These are phyloP conservation scores for Imleria badia DNA, from an alignment of 768 basidiomycete species.

Conservation along the genomic window DNA sequence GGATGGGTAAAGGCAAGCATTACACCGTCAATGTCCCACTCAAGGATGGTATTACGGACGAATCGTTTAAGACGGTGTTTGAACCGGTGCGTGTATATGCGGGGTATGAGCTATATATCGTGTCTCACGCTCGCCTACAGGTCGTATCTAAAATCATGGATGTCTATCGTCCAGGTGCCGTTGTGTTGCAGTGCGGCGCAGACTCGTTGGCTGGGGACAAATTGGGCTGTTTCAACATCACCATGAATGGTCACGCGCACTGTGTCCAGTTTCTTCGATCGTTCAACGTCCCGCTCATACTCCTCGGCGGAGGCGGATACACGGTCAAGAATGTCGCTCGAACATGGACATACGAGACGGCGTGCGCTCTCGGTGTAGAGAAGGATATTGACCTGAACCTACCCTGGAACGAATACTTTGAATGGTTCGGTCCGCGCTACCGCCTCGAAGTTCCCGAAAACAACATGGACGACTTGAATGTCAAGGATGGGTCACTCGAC, in stretches of 20 bases:
- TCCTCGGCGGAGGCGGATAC: conserved; percentile 95
- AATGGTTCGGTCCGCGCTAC: conserved; percentile 97
- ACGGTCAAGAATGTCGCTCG: conserved; percentile 96
- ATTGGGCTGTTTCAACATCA: conserved; percentile 93
- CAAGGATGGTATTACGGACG: conserved; percentile 93
- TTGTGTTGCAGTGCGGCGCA: conserved; percentile 93
- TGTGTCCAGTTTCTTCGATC: conserved; percentile 85
- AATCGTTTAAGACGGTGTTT: conserved; percentile 84
- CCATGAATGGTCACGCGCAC: conserved; percentile 92
- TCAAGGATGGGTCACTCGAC: conserved; percentile 76
- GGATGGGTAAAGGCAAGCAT: conserved; percentile 78
- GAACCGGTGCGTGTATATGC: conserved; percentile 66
- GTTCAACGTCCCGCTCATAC: conserved; percentile 82
- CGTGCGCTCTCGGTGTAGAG: conserved; percentile 87
- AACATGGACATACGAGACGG: conserved; percentile 96
- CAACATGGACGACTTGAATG: conserved; percentile 94
- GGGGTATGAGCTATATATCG: not conserved
- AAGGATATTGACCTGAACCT: conserved; percentile 73
- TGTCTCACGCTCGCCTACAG: conserved; percentile 36
- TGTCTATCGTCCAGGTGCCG: conserved; percentile 81
- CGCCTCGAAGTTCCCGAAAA: conserved; percentile 86
- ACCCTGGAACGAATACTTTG: conserved; percentile 89
- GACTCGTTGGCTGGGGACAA: conserved; percentile 96
- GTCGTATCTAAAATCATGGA: conserved; percentile 84
- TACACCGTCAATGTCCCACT: conserved; percentile 94